phyloP scores from a whole-genome alignment of 2,329 filamentous ascomycete species.

The Penicillium hesseltinei region DNA sequence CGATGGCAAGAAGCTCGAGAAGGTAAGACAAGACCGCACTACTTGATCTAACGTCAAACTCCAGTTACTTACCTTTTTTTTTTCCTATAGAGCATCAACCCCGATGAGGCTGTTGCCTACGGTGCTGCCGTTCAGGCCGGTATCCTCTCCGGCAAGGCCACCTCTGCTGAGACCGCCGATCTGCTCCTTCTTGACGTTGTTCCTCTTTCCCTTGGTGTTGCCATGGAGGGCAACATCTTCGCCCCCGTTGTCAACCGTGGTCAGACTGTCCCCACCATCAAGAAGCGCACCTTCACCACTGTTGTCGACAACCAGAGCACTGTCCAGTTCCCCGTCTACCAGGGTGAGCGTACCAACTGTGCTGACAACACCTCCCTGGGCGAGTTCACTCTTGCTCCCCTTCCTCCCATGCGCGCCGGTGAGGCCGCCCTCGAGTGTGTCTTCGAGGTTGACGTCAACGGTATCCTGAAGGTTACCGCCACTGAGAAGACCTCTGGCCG shows the following conservation, averaged over 20 bases:
- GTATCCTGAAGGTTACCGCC: conserved; percentile 98
- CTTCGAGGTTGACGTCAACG: conserved; percentile 99
- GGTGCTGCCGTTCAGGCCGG: conserved; percentile 98
- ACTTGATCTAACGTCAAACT: background rate
- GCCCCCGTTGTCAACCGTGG: conserved; percentile 85
- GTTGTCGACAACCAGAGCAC: conserved; percentile 65
- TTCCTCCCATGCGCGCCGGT: conserved; percentile 82
- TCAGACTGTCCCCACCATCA: conserved; percentile 72
- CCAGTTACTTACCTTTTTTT: conserved; percentile 7
- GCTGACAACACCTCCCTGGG: conserved; percentile 97
- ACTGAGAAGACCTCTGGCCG: conserved; percentile 98
- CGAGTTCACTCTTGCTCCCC: conserved; percentile 93
- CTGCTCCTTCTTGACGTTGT: conserved; percentile 95
- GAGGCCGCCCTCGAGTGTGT: conserved; percentile 96
- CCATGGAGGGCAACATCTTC: conserved; percentile 99
- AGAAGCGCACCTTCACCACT: conserved; percentile 89
- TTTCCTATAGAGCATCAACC: conserved; percentile 75
- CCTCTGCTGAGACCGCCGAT: conserved; percentile 88
- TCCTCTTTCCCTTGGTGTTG: conserved; percentile 94
- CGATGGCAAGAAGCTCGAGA: conserved; percentile 99
- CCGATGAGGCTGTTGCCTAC: conserved; percentile 98
- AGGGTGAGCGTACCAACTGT: conserved; percentile 97
- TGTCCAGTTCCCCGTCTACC: conserved; percentile 88
- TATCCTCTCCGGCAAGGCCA: conserved; percentile 98
- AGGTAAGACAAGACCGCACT: conserved; percentile 46